These are phyloP conservation scores for Luffa aegyptiaca DNA, from an alignment of 306 rosid genomes.

Conservation along the genomic window DNA sequence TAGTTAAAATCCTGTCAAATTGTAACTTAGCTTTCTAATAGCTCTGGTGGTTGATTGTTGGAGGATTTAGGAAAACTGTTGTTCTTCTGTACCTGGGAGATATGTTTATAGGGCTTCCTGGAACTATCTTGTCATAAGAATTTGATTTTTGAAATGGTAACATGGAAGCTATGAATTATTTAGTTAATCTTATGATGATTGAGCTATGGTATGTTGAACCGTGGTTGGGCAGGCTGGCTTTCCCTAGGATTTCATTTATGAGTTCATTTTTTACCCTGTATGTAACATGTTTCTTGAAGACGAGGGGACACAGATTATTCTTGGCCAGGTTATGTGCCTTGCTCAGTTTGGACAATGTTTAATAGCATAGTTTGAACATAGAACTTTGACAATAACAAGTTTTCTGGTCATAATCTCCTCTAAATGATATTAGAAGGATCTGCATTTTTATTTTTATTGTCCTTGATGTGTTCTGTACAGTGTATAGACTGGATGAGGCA, in stretches of 20 bases:
- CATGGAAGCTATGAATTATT: neutral
- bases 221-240: neutral
- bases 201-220: neutral
- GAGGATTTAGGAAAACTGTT: neutral
- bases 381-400: neutral
- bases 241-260: neutral
- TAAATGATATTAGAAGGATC: neutral
- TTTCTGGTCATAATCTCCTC: neutral
- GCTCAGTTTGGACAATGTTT: neutral
- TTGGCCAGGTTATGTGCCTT: neutral
- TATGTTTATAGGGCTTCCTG: neutral
- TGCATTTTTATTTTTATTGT: neutral
- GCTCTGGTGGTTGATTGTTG: constrained; percentile 1
- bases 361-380: neutral
- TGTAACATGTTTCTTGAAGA: neutral
- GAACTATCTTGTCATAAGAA: neutral
- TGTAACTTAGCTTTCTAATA: neutral
- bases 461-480: neutral
- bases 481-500: neutral
- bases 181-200: neutral
- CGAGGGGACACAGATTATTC: neutral
- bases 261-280: neutral
- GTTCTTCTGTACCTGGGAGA: neutral
- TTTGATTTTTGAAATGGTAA: neutral
- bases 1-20: neutral